These are phyloP conservation scores for Monsonia emarginata DNA, from an alignment of 441 rosid species.

Conservation along the genomic window DNA sequence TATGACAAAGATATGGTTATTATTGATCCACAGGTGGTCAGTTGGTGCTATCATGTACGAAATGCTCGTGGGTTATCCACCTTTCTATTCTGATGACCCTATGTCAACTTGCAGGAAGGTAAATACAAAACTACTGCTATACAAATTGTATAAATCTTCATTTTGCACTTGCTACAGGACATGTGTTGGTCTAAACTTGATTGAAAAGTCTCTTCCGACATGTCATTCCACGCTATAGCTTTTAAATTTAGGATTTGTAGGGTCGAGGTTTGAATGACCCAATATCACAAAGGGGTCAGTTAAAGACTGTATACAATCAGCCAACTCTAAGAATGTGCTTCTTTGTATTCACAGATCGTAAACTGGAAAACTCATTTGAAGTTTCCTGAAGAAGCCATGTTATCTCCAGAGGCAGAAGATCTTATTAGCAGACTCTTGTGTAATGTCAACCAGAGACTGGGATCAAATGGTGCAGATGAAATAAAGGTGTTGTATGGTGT, in stretches of 20 bases:
- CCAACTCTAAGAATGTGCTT: not conserved
- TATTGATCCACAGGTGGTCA: conserved; percentile 17
- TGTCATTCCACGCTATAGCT: not conserved
- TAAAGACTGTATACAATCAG: not conserved
- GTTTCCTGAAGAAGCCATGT: conserved; percentile 46
- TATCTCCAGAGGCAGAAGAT: conserved; percentile 48
- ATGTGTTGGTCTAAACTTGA: not conserved
- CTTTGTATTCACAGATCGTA: conserved; percentile 31
- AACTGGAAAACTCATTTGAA: conserved; percentile 49
- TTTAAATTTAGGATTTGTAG: no score
- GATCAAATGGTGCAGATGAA: conserved; percentile 46
- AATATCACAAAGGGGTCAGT: not conserved
- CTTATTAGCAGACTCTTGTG: conserved; percentile 48
- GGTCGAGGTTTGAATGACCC: not conserved
- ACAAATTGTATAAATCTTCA: not conserved
- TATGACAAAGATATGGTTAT: conserved; percentile 12
- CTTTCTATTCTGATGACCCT: conserved; percentile 22
- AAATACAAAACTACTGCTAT: conserved; percentile 10
- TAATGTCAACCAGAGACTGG: conserved; percentile 49
- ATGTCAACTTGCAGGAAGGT: conserved; percentile 25
- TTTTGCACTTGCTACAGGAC: not conserved
- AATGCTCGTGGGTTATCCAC: conserved; percentile 28
- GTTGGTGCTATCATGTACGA: conserved; percentile 88
- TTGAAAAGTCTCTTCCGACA: not conserved
- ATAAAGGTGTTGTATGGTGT: conserved; percentile 34